Percentiles rank a stretch among this genome's conserved stretches.
These are phyloP conservation scores for Arthrobotrys megalospora DNA, from an alignment of 2,329 filamentous ascomycete genomes.

Conservation along the genomic window DNA sequence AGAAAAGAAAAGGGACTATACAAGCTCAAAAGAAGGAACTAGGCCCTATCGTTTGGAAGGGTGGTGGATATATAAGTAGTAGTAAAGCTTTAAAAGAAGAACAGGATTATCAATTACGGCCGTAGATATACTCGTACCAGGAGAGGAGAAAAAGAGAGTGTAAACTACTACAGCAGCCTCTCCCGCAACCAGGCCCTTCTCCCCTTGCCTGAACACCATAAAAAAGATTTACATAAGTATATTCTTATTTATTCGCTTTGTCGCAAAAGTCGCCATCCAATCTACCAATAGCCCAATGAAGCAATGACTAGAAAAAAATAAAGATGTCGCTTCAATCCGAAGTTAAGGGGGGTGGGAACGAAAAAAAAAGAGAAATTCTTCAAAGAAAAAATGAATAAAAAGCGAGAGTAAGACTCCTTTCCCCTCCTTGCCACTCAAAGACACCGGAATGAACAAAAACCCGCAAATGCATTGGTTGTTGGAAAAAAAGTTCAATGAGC, in stretches of 20 bases:
- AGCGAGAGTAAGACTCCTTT: slow-evolving; percentile 28
- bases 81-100: background rate
- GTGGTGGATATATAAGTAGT: background rate
- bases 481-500: slow-evolving; percentile 7
- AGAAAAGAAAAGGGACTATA: too few species aligned
- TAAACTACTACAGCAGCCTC: background rate
- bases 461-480: slow-evolving; percentile 24
- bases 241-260: slow-evolving; percentile 45
- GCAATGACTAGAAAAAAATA: slow-evolving; percentile 11
- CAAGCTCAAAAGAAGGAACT: background rate
- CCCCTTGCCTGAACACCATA: slow-evolving; percentile 18
- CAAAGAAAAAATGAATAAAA: background rate
- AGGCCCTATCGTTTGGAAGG: background rate
- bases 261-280: slow-evolving; percentile 39
- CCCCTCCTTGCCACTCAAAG: slow-evolving; percentile 12
- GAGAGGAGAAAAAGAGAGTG: slow-evolving; percentile 3
- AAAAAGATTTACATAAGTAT: slow-evolving; percentile 43
- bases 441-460: slow-evolving; percentile 10
- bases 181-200: background rate
- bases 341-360: background rate
- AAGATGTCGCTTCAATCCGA: slow-evolving; percentile 28
- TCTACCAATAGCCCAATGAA: slow-evolving; percentile 51
- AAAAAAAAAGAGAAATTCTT: background rate
- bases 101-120: slow-evolving; percentile 11
- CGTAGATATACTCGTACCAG: slow-evolving; percentile 17